Percentiles rank a stretch among this genome's conserved stretches.
Conservation (phyloP, 139 green algal species). For the Tetraselmis chui region DNA sequence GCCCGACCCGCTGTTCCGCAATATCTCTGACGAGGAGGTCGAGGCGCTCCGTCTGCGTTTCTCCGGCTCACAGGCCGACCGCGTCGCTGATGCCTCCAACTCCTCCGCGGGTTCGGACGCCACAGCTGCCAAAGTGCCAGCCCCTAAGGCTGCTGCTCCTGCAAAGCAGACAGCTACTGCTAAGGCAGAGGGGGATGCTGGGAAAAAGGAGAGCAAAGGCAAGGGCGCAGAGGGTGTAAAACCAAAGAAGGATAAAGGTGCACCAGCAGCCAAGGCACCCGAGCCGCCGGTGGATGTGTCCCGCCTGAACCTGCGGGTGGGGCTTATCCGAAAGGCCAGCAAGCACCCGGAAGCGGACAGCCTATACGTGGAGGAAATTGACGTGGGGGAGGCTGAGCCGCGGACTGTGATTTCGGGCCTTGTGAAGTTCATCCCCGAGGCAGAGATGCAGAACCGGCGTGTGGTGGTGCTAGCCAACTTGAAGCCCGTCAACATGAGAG, state of each 20-base stretch:
- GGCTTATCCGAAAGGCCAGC: slow-evolving; percentile 48
- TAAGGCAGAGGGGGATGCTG: slow-evolving; percentile 14
- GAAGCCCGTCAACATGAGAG: slow-evolving; percentile 89
- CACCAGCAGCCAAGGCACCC: slow-evolving; percentile 4
- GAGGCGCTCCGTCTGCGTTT: slow-evolving; percentile 26
- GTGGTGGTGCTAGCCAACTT: slow-evolving; percentile 88
- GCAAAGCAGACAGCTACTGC: slow-evolving; percentile 3
- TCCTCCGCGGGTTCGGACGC: not conserved
- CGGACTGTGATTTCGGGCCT: slow-evolving; percentile 66
- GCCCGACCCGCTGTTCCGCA: slow-evolving; percentile 47
- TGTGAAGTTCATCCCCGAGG: slow-evolving; percentile 83
- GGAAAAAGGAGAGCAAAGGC: not conserved
- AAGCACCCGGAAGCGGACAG: slow-evolving; percentile 70
- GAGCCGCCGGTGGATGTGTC: slow-evolving; percentile 37
- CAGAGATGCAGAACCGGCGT: slow-evolving; percentile 30
- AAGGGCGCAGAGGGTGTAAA: slow-evolving; percentile 7
- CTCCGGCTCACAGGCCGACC: slow-evolving; percentile 30
- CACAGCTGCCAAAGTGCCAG: slow-evolving; percentile 1
- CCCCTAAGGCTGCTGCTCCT: slow-evolving; percentile 1
- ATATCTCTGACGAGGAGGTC: slow-evolving; percentile 40
- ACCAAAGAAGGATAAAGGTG: slow-evolving; percentile 13
- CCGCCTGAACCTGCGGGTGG: slow-evolving; percentile 75
- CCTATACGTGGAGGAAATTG: slow-evolving; percentile 87
- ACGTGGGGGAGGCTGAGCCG: slow-evolving; percentile 61
- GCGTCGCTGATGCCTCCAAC: not conserved